Base-by-base conservation (phyloP, 768 basidiomycete genomes). In the Pleurotus citrinopileatus region DNA sequence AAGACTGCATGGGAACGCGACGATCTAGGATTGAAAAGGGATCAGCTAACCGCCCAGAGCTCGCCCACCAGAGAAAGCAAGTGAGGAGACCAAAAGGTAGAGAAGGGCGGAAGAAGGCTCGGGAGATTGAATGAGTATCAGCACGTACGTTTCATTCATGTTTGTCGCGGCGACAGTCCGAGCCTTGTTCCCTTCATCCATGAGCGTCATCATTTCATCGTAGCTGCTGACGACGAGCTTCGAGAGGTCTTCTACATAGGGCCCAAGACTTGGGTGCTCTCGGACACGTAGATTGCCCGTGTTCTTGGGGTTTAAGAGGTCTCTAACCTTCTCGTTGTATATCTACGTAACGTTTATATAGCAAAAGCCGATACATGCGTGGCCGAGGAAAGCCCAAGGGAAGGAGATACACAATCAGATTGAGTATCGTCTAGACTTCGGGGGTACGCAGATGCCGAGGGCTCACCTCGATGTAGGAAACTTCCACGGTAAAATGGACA, bases 161-260 rank as follows among this genome's bases (percentile, higher is more conserved):
- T 97, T 94, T 19, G 97, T 99, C 22, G 97, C 95, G 19, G 97
- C 97, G 20, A 99, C 96, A 12, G 97, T 98, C 46, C 97, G 79
- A 48, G 97, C 95, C 75, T 98, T 98, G 71, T 98, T 99, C 34
- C 96, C 96, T 69, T 99, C 96, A 74, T 99, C 96, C 96, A 98
- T 98, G 66, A 99, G 87, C 4, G 88, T 93, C 89, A 97, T 96
- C 89, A 99, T 97, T 67, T 97, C 96, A 26, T 90, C 83, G 66
- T 95, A 98, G 68, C 79, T 89, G 65, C 82, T 86, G 42, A 98
- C 97, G 25, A 87, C 87, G 52, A 98, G 83, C 70, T 93, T 93
- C 63, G 92, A 94, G 54, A 99, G 78, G 73, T 96, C 94, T 72
- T 99, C 97, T 48, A 99, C 97, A 67, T 99, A 99, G n/a, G 97